Percentiles rank a stretch among this genome's conserved stretches.
These are phyloP conservation scores for Gossypium schwendimanii DNA, from an alignment of 441 rosid species.

Conservation along the genomic window DNA sequence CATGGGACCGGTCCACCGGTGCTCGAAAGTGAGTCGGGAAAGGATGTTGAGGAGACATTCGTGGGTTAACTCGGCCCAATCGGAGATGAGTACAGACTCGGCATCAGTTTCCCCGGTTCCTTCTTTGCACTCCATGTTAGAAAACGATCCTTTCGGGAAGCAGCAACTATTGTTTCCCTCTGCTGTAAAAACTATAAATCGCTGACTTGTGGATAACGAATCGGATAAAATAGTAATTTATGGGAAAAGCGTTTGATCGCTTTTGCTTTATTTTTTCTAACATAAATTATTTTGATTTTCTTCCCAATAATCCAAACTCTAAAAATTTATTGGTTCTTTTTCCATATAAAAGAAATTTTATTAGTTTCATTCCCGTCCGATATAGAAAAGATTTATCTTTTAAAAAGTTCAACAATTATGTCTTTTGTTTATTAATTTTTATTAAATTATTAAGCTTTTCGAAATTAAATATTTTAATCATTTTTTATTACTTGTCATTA, in stretches of 20 bases:
- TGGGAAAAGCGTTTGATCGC: too few species aligned
- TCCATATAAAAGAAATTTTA: too few species aligned
- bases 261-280: too few species aligned
- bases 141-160: neutral
- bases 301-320: neutral
- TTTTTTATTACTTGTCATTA: too few species aligned
- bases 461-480: too few species aligned
- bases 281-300: too few species aligned
- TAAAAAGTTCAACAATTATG: too few species aligned
- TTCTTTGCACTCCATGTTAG: conserved; percentile 1
- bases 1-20: conserved; percentile 66
- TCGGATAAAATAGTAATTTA: neutral
- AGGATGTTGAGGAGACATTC: conserved; percentile 63
- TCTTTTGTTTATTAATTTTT: too few species aligned
- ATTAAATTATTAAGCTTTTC: too few species aligned
- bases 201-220: neutral
- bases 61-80: conserved; percentile 61
- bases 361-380: too few species aligned
- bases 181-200: neutral
- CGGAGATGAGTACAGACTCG: conserved; percentile 17
- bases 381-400: too few species aligned
- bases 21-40: conserved; percentile 47
- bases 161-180: neutral
- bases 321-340: too few species aligned
- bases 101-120: neutral